phyloP scores from a whole-genome alignment of 2,329 filamentous ascomycete species.

The Ophiocordyceps camponoti-leonardi region DNA sequence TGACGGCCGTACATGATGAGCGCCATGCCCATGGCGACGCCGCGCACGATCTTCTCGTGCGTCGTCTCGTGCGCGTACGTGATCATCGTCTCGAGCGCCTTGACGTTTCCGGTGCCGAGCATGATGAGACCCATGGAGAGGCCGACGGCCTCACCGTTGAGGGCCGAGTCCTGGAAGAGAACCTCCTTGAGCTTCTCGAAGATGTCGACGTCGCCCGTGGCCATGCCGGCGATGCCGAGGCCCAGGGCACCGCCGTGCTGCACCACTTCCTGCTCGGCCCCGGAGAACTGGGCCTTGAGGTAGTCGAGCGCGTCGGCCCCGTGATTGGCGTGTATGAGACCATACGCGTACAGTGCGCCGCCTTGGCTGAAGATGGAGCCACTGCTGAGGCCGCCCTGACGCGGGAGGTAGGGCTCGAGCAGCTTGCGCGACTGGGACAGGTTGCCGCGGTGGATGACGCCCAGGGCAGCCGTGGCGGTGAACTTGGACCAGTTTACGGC shows the following conservation, averaged over 20 bases:
- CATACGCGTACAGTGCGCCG: slow-evolving; percentile 87
- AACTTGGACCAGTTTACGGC: slow-evolving; percentile 99
- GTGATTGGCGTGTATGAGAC: slow-evolving; percentile 93
- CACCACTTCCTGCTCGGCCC: slow-evolving; percentile 76
- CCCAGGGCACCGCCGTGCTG: slow-evolving; percentile 93
- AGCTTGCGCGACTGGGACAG: slow-evolving; percentile 85
- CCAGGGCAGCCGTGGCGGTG: slow-evolving; percentile 86
- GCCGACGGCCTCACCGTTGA: slow-evolving; percentile 93
- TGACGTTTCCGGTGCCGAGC: slow-evolving; percentile 92
- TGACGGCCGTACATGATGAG: slow-evolving; percentile 96
- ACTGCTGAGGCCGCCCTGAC: slow-evolving; percentile 51
- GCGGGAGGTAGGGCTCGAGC: slow-evolving; percentile 83
- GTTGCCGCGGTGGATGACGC: slow-evolving; percentile 93
- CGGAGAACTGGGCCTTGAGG: slow-evolving; percentile 55
- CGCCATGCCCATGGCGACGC: slow-evolving; percentile 89
- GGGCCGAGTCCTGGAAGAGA: slow-evolving; percentile 81
- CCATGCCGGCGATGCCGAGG: slow-evolving; percentile 94
- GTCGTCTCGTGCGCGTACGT: slow-evolving; percentile 95
- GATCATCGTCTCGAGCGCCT: slow-evolving; percentile 90
- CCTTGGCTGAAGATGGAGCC: slow-evolving; percentile 93
- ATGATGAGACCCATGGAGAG: slow-evolving; percentile 95
- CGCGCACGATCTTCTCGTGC: slow-evolving; percentile 96
- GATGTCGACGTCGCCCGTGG: slow-evolving; percentile 74
- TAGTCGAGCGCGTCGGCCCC: slow-evolving; percentile 79
- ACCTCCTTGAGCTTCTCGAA: slow-evolving; percentile 84